Evolutionary conservation across 768 basidiomycete genomes (phyloP), one percentile per base, ranked within the genome.

Genomic region (Pholiota molesta): DNA sequence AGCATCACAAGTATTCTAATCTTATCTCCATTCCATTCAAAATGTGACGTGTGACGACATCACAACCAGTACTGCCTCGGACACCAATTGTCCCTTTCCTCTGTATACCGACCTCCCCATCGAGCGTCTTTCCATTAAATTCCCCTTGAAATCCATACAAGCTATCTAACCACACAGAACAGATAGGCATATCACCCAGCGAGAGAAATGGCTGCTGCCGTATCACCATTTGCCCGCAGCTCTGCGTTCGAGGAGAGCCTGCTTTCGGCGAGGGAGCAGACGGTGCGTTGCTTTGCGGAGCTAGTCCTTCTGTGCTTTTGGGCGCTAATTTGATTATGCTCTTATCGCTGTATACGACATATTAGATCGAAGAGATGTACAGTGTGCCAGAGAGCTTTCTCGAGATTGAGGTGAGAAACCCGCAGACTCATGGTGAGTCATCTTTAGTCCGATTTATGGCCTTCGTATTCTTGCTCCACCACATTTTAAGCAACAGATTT

Each of bases 311-410:
- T 55, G 35, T 60, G 52, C 63, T 57, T 59, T 64, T 59, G 57
- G 66, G 64, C 63, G 31, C 23, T 53, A 63, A 26, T 44, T 35
- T 55, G 14, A 17, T 11, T 57, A 45, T 37, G 16, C 5, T 13
- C 60, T 54, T 52, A 39, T 26, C 51, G 47, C 47, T 49, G 8
- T 49, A 23, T 49, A 2, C 23, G 9, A 1, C 1, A 14, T 23
- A 26, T 65, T 64, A 95, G 90, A 92, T 97, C 69, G 96, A 98
- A 77, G 96, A 98, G 79, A 97, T 97, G 95, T 99, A 99, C 73
- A 92, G 91, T 67, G 90, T 97, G 5, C 97, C 97, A 37, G 96
- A 98, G 77, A 95, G 92, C 71, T 97, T 97, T 74, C 80, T 99
- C 52, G 97, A 99, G 79, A 97, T 99, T 67, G 97, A 99, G 75